Base-by-base conservation (phyloP, 352 stramenopile genomes). In the Pythium pyrilobum region DNA sequence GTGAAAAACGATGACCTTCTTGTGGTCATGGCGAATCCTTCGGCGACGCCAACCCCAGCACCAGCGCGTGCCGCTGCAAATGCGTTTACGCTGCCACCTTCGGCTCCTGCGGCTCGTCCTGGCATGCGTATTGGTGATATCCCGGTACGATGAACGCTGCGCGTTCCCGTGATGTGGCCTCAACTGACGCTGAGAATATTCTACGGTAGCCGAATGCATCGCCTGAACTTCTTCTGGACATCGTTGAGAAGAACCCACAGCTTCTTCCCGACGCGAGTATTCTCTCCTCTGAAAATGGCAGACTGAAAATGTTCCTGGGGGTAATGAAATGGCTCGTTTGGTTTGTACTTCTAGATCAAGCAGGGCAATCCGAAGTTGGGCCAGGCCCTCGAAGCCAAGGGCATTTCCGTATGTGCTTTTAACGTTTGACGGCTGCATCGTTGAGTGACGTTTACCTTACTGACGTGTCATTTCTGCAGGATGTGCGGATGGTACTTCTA, bases 91-190 rank as follows among this genome's bases (percentile, higher is more conserved):
- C 29, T 56, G 16, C 37, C 46, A 40, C 25, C 37, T 21, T 25
- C 62, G 4, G 52, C 51, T 10, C 81, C 80, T 21, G 57, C 49
- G 33, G 77, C 75, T 46, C 81, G 69, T 13, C 32, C 77, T 8
- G 77, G 77, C 39, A 94, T 95, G 84, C 80, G 77, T 20, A 32
- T 92, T 13, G 63, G 78, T 40, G 84, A 95, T 25, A 92, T 95
- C 55, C 81, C 84, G 42, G 81, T 92, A 71, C 5, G 34, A 29
- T 2, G 5, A 2, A 11, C 25, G 8, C 5, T 28, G 12, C n/a
- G 23, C 5, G 9, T 28, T 18, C 39, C 20, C 20, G 24, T 40
- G 9, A 25, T 42, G n/a, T 27, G 24, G 24, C 39, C 2, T 20
- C 21, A 23, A 8, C 2, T 49, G 23, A 27, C 11, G 25, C 32